Evolutionary conservation across 192 early-diverging fungal genomes (phyloP).

Genomic region (Neocallimastix lanati): DNA sequence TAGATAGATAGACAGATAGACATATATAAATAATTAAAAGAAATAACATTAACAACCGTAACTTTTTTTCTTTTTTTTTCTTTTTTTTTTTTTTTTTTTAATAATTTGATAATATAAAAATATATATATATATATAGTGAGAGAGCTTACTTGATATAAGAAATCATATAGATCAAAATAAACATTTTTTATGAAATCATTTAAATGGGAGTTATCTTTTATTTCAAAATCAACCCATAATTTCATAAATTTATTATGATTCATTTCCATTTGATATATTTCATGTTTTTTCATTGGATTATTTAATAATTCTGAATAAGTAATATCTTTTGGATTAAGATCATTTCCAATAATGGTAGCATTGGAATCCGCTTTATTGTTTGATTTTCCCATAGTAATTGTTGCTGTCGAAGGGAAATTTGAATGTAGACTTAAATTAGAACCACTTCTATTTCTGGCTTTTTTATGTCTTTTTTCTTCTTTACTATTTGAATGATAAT

Average conservation of each 20-base stretch:
- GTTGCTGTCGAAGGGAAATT: not conserved
- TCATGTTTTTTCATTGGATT: not conserved
- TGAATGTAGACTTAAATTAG: not conserved
- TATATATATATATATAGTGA: no score
- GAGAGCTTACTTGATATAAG: not conserved
- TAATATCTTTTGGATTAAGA: not conserved
- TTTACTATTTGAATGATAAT: not conserved
- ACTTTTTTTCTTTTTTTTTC: no score
- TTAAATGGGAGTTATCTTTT: not conserved
- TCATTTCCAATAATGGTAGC: not conserved
- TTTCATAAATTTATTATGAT: not conserved
- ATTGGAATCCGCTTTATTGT: not conserved
- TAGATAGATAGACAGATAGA: no score
- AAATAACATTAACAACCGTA: no score
- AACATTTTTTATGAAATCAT: not conserved
- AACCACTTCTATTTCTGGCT: not conserved
- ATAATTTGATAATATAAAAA: no score
- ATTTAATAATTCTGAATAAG: not conserved
- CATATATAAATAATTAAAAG: no score
- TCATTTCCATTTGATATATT: not conserved
- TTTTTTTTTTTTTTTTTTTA: no score
- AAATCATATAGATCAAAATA: not conserved
- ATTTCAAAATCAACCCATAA: not conserved
- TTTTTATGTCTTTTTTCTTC: not conserved
- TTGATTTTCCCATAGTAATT: not conserved